Conservation (phyloP, 2,329 filamentous ascomycete species). For the Exophiala mesophila region DNA sequence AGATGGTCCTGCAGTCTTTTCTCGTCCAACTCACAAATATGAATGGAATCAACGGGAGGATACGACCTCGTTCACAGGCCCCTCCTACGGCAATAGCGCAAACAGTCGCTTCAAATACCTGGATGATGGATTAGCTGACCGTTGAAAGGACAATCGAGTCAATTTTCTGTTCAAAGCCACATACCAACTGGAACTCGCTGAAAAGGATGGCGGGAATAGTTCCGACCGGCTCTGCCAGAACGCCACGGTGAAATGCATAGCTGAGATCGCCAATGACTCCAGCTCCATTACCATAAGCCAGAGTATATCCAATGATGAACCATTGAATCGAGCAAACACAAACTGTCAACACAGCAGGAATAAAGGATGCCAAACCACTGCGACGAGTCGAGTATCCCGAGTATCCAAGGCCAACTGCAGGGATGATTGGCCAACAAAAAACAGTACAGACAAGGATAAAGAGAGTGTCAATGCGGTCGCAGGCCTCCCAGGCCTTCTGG, state of each 20-base stretch:
- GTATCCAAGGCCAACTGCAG: slow-evolving; percentile 49
- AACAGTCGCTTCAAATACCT: slow-evolving; percentile 44
- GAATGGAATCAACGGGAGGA: slow-evolving; percentile 45
- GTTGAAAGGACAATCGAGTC: no score
- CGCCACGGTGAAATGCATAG: slow-evolving; percentile 43
- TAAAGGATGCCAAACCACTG: slow-evolving; percentile 46
- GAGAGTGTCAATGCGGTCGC: slow-evolving; percentile 49
- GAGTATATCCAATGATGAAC: slow-evolving; percentile 47
- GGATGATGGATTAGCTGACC: no score
- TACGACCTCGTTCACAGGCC: slow-evolving; percentile 44
- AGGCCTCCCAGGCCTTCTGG: slow-evolving; percentile 47
- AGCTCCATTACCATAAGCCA: slow-evolving; percentile 46
- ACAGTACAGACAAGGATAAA: slow-evolving; percentile 50
- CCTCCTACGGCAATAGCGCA: slow-evolving; percentile 49
- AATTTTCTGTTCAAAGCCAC: slow-evolving; percentile 1
- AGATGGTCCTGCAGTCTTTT: no score
- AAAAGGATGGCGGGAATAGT: slow-evolving; percentile 49
- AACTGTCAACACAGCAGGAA: slow-evolving; percentile 45
- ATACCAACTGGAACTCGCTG: slow-evolving; percentile 48
- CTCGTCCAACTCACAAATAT: slow-evolving; percentile 34
- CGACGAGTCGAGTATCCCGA: slow-evolving; percentile 47
- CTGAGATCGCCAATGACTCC: slow-evolving; percentile 42
- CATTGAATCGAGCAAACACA: slow-evolving; percentile 49
- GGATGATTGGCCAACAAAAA: slow-evolving; percentile 51
- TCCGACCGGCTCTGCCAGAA: slow-evolving; percentile 46